Evolutionary conservation across 2,329 filamentous ascomycete species (phyloP).

Genomic region (Paecilomyces fulvus): DNA sequence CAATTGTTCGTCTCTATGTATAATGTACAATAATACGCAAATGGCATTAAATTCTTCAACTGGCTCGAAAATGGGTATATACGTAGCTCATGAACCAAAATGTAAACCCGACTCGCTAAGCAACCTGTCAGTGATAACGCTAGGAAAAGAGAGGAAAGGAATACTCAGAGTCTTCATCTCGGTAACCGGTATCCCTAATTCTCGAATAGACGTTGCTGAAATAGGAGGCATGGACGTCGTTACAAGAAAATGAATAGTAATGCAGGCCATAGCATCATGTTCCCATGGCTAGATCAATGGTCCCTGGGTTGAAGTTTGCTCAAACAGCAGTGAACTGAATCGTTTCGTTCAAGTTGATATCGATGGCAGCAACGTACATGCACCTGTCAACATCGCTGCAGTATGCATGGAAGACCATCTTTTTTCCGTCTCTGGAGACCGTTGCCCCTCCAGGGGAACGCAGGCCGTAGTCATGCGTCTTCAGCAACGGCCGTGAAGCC

Average conservation of each 20-base stretch:
- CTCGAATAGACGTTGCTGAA: background rate
- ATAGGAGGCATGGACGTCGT: background rate
- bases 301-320: background rate
- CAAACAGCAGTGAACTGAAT: background rate
- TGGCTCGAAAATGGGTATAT: background rate
- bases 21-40: background rate
- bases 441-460: slow-evolving; percentile 19
- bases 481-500: slow-evolving; percentile 21
- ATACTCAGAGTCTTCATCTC: no score
- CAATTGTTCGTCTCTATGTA: background rate
- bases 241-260: background rate
- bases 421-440: slow-evolving; percentile 15
- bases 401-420: slow-evolving; percentile 23
- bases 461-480: slow-evolving; percentile 20
- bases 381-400: slow-evolving; percentile 13
- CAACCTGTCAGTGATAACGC: background rate
- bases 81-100: background rate
- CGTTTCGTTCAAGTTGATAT: slow-evolving; percentile 11
- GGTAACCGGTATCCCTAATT: no score
- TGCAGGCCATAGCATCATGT: background rate
- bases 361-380: slow-evolving; percentile 17
- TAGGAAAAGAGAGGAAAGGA: background rate
- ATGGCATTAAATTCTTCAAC: background rate
- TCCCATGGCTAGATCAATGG: background rate
- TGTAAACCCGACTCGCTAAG: background rate